Evolutionary conservation across 176 grass and related monocot genomes (phyloP).

Genomic region (Leersia perrieri): DNA sequence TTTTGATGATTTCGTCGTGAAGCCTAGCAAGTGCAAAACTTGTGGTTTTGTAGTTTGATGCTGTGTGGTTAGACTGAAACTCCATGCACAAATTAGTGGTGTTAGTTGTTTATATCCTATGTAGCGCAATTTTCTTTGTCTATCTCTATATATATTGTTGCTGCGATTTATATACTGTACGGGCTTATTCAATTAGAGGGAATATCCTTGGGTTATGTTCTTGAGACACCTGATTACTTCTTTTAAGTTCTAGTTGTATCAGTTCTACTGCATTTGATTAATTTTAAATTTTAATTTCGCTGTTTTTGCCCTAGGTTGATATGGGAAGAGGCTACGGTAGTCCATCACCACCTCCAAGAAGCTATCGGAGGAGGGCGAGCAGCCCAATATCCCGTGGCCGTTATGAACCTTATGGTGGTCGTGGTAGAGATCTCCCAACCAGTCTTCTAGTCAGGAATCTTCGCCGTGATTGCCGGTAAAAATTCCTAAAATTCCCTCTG

Average conservation of each 20-base stretch:
- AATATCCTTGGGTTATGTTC: neutral
- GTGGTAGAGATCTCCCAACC: constrained; percentile 79
- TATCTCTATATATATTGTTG: neutral
- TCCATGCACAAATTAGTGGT: neutral
- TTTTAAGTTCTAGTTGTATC: neutral
- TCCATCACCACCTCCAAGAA: constrained; percentile 77
- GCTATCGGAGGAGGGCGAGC: constrained; percentile 64
- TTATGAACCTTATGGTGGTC: constrained; percentile 48
- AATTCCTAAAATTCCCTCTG: neutral
- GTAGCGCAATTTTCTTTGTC: too few species aligned
- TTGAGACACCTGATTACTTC: neutral
- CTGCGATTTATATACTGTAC: neutral
- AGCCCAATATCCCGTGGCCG: constrained; percentile 68
- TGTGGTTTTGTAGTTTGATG: neutral
- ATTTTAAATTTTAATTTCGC: neutral
- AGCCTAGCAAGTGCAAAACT: neutral
- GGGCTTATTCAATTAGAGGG: neutral
- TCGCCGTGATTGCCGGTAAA: constrained; percentile 64
- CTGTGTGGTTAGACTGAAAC: neutral
- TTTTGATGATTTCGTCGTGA: neutral
- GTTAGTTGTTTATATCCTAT: too few species aligned
- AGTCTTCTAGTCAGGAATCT: constrained; percentile 95
- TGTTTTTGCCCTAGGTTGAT: constrained; percentile 14
- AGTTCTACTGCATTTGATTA: neutral
- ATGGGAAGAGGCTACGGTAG: constrained; percentile 80